These are phyloP conservation scores for thale cress (Arabidopsis thaliana) DNA, from an alignment of 345 rosid genomes.

Conservation along the genomic window DNA sequence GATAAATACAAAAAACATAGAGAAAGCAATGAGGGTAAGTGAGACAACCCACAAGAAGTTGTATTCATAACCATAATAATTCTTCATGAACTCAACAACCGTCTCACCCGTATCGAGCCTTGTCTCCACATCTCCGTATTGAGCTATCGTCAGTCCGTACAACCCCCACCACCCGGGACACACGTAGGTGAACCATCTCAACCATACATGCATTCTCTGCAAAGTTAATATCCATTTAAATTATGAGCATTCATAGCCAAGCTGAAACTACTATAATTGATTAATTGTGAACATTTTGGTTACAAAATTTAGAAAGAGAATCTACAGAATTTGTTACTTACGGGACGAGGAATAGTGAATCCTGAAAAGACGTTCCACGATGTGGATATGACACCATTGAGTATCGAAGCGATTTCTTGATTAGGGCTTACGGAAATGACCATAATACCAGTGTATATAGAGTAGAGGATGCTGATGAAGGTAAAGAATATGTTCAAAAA, in stretches of 20 bases:
- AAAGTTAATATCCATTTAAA: neutral
- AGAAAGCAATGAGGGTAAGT: conserved; percentile 45
- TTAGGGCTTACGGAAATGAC: conserved; percentile 49
- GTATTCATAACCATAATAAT: conserved; percentile 54
- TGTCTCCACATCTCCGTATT: conserved; percentile 51
- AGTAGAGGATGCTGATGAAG: conserved; percentile 53
- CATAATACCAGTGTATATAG: conserved; percentile 58
- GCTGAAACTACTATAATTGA: neutral
- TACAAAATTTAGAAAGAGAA: neutral
- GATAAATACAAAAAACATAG: conserved; percentile 40
- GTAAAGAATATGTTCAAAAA: conserved; percentile 49
- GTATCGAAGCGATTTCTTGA: conserved; percentile 46
- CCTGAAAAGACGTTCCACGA: conserved; percentile 59
- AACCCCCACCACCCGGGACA: conserved; percentile 57
- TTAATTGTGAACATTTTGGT: neutral
- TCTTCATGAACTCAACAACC: conserved; percentile 48
- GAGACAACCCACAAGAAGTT: conserved; percentile 47
- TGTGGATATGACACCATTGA: conserved; percentile 45
- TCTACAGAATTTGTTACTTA: conserved; percentile 19
- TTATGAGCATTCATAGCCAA: neutral
- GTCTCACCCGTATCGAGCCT: conserved; percentile 52
- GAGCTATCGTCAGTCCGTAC: conserved; percentile 52
- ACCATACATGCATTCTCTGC: conserved; percentile 57
- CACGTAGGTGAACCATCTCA: conserved; percentile 52
- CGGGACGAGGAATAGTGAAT: conserved; percentile 55